Percentiles rank a stretch among this genome's conserved stretches.
phyloP scores from a whole-genome alignment of 192 early-diverging fungal species.

The Linnemannia hyalina region DNA sequence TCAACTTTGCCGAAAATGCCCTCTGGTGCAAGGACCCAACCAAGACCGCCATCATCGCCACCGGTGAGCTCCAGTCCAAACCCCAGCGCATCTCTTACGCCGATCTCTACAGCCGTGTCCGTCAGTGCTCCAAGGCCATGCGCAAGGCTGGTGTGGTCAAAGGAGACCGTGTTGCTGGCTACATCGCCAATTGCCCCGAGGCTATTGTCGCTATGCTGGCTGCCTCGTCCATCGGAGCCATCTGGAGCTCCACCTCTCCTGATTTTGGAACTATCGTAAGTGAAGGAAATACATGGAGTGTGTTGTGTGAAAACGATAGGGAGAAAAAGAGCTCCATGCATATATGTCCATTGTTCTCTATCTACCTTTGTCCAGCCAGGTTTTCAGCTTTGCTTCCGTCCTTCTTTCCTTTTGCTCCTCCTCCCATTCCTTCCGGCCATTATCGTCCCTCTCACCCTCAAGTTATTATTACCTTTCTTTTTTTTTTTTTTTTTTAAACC shows the following conservation, averaged over 20 bases:
- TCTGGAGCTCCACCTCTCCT: constrained; percentile 95
- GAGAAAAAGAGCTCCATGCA: background rate
- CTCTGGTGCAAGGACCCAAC: constrained; percentile 65
- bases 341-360: too few species aligned
- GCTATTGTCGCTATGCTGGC: constrained; percentile 87
- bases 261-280: constrained; percentile 92
- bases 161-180: constrained; percentile 92
- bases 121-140: constrained; percentile 80
- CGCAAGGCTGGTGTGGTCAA: constrained; percentile 72
- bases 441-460: background rate
- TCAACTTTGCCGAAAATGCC: constrained; percentile 96
- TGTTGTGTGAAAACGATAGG: background rate
- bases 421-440: background rate
- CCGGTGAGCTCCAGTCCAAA: constrained; percentile 52
- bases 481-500: background rate
- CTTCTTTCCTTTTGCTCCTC: background rate
- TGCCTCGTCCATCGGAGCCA: constrained; percentile 85
- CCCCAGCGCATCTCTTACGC: constrained; percentile 71
- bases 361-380: background rate
- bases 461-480: background rate
- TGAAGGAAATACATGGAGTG: background rate
- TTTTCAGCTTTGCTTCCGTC: background rate
- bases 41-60: constrained; percentile 68
- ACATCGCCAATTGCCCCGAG: constrained; percentile 90
- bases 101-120: constrained; percentile 79